A percentile compares a stretch with the other conserved stretches of the same genome.
Conservation (phyloP, 2,329 filamentous ascomycete genomes). For the Verticillium tricorpus region DNA sequence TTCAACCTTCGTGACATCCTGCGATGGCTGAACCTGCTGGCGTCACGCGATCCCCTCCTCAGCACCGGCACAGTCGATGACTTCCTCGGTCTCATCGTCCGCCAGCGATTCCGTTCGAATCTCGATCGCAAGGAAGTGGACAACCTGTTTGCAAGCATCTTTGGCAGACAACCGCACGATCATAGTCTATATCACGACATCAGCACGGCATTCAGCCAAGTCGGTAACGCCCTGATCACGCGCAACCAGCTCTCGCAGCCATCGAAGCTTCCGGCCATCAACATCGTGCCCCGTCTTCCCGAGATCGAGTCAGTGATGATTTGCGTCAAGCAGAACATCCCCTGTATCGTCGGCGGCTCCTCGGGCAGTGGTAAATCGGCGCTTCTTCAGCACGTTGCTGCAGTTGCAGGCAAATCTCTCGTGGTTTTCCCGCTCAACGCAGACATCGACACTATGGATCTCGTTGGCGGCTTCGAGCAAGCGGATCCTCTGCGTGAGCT, state of each 20-base stretch:
- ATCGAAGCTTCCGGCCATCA: slow-evolving; percentile 44
- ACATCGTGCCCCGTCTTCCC: slow-evolving; percentile 53
- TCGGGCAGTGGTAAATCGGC: slow-evolving; percentile 85
- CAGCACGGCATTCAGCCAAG: slow-evolving; percentile 62
- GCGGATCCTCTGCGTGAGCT: slow-evolving; percentile 74
- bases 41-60: slow-evolving; percentile 56
- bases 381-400: slow-evolving; percentile 76
- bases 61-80: slow-evolving; percentile 58
- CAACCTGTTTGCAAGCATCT: slow-evolving; percentile 61
- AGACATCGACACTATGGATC: slow-evolving; percentile 94
- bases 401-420: slow-evolving; percentile 68
- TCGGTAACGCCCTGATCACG: slow-evolving; percentile 69
- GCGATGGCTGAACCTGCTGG: slow-evolving; percentile 75
- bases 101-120: slow-evolving; percentile 77
- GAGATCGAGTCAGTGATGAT: slow-evolving; percentile 84
- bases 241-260: slow-evolving; percentile 54
- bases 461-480: slow-evolving; percentile 96
- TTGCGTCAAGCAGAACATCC: slow-evolving; percentile 81
- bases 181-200: slow-evolving; percentile 71
- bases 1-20: slow-evolving; percentile 90
- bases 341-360: slow-evolving; percentile 80
- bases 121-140: slow-evolving; percentile 63
- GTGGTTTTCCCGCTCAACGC: slow-evolving; percentile 87
- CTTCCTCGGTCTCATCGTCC: slow-evolving; percentile 77
- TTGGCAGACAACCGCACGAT: slow-evolving; percentile 44